phyloP scores from a whole-genome alignment of 371 early-diverging fungal species.

The Mortierella sp. region DNA sequence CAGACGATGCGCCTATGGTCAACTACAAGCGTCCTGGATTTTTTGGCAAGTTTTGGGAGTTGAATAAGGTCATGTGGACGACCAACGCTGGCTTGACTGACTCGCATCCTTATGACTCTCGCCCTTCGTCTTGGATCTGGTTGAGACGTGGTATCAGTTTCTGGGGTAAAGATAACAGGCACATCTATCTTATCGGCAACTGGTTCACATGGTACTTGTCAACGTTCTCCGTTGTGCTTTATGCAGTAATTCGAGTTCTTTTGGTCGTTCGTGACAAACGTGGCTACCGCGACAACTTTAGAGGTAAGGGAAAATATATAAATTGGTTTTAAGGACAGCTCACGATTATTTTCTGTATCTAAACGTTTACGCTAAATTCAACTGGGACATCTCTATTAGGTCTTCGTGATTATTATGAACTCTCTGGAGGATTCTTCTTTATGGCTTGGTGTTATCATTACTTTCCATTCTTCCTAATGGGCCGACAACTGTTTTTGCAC shows the following conservation, averaged over 20 bases:
- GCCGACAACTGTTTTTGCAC: conserved; percentile 96
- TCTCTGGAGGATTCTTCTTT: conserved; percentile 83
- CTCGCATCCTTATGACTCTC: conserved; percentile 90
- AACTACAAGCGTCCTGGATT: conserved; percentile 71
- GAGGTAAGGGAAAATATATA: conserved; percentile 57
- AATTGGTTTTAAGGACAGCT: too few species aligned
- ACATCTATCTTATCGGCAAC: conserved; percentile 98
- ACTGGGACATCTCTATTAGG: conserved; percentile 17
- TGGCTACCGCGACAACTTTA: conserved; percentile 77
- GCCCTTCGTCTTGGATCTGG: conserved; percentile 88
- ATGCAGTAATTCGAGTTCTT: conserved; percentile 68
- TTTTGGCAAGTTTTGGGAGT: conserved; percentile 83
- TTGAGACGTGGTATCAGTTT: conserved; percentile 90
- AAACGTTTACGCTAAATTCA: background rate
- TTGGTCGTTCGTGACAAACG: conserved; percentile 79
- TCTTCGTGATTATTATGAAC: conserved; percentile 64
- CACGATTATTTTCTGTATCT: too few species aligned
- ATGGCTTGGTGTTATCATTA: conserved; percentile 94
- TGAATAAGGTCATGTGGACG: conserved; percentile 86
- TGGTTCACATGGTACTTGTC: conserved; percentile 93
- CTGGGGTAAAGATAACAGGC: conserved; percentile 79
- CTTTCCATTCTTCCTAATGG: conserved; percentile 95
- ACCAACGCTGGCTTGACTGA: conserved; percentile 86
- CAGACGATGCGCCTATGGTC: conserved; percentile 54
- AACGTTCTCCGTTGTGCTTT: conserved; percentile 74